Evolutionary conservation across 2,329 filamentous ascomycete genomes (phyloP).

Genomic region (Hypoxylon sp.): DNA sequence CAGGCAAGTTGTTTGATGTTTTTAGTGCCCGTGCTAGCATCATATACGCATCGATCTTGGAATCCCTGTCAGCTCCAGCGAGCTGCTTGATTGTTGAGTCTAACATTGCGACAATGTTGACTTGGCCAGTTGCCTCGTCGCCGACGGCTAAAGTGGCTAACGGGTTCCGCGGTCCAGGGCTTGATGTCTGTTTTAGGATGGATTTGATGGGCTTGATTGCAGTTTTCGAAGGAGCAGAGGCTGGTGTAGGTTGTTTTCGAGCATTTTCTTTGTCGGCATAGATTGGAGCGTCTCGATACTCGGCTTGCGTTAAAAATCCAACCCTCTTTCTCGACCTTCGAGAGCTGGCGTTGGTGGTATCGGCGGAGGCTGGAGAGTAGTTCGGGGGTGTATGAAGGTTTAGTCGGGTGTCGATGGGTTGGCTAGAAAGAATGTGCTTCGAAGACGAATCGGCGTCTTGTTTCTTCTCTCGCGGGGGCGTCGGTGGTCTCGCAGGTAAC

Average conservation of each 20-base stretch:
- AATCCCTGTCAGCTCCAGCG: conserved; percentile 78
- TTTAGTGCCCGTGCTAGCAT: conserved; percentile 82
- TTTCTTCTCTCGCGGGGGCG: conserved; percentile 72
- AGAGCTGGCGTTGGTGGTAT: conserved; percentile 61
- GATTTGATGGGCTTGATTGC: conserved; percentile 67
- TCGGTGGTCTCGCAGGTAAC: conserved; percentile 73
- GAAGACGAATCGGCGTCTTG: conserved; percentile 56
- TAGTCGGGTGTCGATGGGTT: conserved; percentile 58
- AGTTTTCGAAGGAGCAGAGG: conserved; percentile 58
- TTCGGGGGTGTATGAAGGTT: conserved; percentile 69
- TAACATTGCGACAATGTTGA: conserved; percentile 82
- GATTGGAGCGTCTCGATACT: conserved; percentile 69
- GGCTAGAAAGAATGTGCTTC: conserved; percentile 57
- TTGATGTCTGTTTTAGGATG: conserved; percentile 82
- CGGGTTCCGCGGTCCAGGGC: conserved; percentile 59
- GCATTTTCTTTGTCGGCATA: conserved; percentile 59
- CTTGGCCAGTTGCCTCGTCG: conserved; percentile 57
- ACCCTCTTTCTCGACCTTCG: conserved; percentile 67
- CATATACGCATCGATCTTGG: conserved; percentile 87
- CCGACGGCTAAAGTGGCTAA: conserved; percentile 61
- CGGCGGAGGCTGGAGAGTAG: conserved; percentile 61
- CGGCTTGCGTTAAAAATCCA: conserved; percentile 69
- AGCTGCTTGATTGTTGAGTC: conserved; percentile 88
- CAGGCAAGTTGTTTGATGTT: conserved; percentile 85
- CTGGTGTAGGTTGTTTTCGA: conserved; percentile 58